Conservation (phyloP, 495 filamentous ascomycete species). For the Aspergillus sclerotiicarbonarius region DNA sequence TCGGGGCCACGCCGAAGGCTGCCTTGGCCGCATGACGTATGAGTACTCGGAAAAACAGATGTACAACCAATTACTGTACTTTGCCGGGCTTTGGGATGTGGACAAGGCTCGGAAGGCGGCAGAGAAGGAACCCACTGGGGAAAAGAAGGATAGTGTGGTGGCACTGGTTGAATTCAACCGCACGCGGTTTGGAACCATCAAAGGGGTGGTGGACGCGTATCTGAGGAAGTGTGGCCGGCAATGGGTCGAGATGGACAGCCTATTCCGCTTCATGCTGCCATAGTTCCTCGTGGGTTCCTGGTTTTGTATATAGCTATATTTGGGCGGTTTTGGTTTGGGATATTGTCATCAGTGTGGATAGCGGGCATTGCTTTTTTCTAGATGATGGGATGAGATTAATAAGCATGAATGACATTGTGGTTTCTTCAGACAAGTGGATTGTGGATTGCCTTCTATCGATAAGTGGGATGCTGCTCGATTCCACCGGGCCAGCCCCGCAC, state of each 20-base stretch:
- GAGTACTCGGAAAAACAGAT: constrained; percentile 84
- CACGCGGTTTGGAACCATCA: constrained; percentile 69
- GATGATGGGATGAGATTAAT: constrained; percentile 1
- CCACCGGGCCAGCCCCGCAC: background rate
- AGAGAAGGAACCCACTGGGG: constrained; percentile 38
- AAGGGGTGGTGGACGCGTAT: constrained; percentile 78
- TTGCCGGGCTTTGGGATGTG: constrained; percentile 81
- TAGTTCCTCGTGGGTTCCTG: constrained; percentile 8
- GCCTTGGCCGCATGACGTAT: constrained; percentile 83
- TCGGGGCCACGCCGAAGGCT: constrained; percentile 74
- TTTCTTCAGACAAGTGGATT: background rate
- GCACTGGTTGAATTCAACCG: constrained; percentile 79
- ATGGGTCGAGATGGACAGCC: constrained; percentile 93
- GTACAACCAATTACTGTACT: constrained; percentile 94
- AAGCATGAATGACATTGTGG: background rate
- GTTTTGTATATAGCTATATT: constrained; percentile 18
- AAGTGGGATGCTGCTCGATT: background rate
- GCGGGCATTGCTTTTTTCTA: constrained; percentile 4
- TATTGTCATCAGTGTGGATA: constrained; percentile 8
- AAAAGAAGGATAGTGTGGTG: constrained; percentile 58
- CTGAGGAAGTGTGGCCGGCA: constrained; percentile 89
- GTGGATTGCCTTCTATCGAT: background rate
- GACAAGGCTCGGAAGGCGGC: constrained; percentile 66
- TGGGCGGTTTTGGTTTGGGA: background rate
- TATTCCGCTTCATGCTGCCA: constrained; percentile 71